Evolutionary conservation across 768 basidiomycete species (phyloP).

Genomic region (Termitomyces titanicus): DNA sequence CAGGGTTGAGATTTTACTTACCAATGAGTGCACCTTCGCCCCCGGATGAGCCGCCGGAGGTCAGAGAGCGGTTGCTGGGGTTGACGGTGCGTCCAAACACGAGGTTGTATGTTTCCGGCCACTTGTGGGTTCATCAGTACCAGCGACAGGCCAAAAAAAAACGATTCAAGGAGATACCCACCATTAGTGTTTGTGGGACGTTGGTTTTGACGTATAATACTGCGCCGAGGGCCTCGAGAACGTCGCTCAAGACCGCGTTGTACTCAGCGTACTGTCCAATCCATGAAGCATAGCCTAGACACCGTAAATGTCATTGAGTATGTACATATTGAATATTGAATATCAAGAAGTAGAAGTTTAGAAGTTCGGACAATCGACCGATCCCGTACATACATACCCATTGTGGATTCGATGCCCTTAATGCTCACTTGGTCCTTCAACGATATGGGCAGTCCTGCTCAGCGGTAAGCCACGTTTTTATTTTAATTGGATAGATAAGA

Average conservation of each 20-base stretch:
- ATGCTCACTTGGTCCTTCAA: slow-evolving; percentile 73
- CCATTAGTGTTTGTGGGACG: slow-evolving; percentile 75
- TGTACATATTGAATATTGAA: too few species aligned
- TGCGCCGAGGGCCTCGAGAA: slow-evolving; percentile 65
- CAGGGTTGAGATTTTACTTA: slow-evolving; percentile 11
- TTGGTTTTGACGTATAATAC: slow-evolving; percentile 72
- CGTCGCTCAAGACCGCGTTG: slow-evolving; percentile 61
- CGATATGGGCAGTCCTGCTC: slow-evolving; percentile 55
- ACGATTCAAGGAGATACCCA: slow-evolving; percentile 20
- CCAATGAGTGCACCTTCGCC: slow-evolving; percentile 82
- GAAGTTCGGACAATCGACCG: not conserved
- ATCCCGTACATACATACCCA: slow-evolving; percentile 52
- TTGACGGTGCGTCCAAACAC: slow-evolving; percentile 79
- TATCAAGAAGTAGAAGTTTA: not conserved
- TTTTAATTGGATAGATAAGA: slow-evolving; percentile 3
- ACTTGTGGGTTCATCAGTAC: slow-evolving; percentile 43
- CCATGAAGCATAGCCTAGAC: slow-evolving; percentile 68
- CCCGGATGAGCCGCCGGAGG: slow-evolving; percentile 79
- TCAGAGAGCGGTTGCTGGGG: slow-evolving; percentile 68
- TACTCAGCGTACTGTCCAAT: slow-evolving; percentile 55
- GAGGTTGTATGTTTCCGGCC: slow-evolving; percentile 74
- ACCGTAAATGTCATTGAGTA: too few species aligned
- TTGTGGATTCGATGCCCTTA: slow-evolving; percentile 64
- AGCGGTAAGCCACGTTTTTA: not conserved
- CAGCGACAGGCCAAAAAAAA: slow-evolving; percentile 5